These are phyloP conservation scores for Populus euphratica DNA, from an alignment of 345 rosid genomes.

Conservation along the genomic window DNA sequence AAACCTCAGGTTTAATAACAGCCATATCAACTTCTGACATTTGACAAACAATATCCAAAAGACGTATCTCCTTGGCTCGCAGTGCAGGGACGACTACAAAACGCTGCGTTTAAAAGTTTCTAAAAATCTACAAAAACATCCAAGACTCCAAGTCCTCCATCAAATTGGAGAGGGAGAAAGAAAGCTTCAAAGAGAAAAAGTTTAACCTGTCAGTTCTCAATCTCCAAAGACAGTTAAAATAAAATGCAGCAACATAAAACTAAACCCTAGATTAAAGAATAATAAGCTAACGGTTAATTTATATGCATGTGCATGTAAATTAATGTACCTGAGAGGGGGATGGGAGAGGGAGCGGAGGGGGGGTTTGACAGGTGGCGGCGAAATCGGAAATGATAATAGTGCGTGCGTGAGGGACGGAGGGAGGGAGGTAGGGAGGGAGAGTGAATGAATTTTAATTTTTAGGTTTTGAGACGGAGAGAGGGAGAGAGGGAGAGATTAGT, in stretches of 20 bases:
- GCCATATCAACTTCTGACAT: slow-evolving; percentile 32
- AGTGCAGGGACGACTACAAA: background rate
- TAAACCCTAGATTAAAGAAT: background rate
- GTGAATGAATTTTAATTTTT: background rate
- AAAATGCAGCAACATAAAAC: background rate
- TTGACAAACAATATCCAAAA: slow-evolving; percentile 8
- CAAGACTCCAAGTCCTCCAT: background rate
- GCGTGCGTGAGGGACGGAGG: slow-evolving; percentile 5
- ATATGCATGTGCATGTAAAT: background rate
- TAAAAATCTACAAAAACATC: background rate
- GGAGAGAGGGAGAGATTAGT: background rate
- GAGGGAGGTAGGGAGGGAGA: background rate
- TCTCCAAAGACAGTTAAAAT: too few species aligned
- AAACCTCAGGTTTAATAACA: slow-evolving; percentile 27
- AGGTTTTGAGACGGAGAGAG: background rate
- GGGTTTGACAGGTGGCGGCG: slow-evolving; percentile 31
- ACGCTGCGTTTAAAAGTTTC: background rate
- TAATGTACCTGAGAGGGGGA: slow-evolving; percentile 13
- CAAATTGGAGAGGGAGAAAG: background rate
- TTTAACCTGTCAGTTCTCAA: background rate
- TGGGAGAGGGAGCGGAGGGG: background rate
- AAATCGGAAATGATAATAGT: slow-evolving; percentile 29
- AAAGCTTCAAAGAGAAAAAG: background rate
- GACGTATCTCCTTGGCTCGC: slow-evolving; percentile 20
- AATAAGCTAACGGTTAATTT: background rate